A percentile compares a stretch with the other conserved stretches of the same genome.
phyloP scores from a whole-genome alignment of 441 rosid genomes.

The Francoa sonchifolia region DNA sequence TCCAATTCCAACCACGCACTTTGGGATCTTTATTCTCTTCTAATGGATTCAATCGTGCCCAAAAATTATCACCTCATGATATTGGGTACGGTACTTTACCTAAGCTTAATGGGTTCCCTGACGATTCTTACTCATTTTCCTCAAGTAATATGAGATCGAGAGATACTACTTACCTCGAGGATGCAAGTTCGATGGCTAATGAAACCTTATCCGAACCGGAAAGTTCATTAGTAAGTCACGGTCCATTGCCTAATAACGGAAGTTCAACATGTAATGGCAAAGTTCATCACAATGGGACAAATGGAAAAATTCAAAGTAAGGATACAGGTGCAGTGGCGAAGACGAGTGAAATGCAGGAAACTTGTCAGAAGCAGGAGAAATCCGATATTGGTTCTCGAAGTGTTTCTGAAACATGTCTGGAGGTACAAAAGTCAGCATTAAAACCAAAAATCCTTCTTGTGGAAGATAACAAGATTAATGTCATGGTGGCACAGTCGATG shows the following conservation, averaged over 20 bases:
- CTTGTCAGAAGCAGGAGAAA: constrained; percentile 27
- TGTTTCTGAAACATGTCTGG: constrained; percentile 16
- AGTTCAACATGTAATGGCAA: constrained; percentile 19
- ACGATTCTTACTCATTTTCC: constrained; percentile 25
- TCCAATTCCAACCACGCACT: constrained; percentile 60
- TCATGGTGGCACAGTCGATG: constrained; percentile 71
- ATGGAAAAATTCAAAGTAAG: constrained; percentile 14
- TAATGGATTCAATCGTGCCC: constrained; percentile 36
- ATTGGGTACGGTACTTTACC: constrained; percentile 22
- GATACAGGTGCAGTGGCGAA: constrained; percentile 17
- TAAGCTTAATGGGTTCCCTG: constrained; percentile 26
- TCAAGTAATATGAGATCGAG: constrained; percentile 22
- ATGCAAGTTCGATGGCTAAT: constrained; percentile 41
- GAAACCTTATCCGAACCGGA: constrained; percentile 35
- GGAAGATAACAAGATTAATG: constrained; percentile 85
- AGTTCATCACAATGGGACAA: constrained; percentile 15
- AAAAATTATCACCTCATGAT: constrained; percentile 29
- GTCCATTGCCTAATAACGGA: constrained; percentile 18
- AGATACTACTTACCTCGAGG: constrained; percentile 32
- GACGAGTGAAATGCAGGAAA: constrained; percentile 19
- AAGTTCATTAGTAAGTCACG: constrained; percentile 28
- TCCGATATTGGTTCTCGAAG: constrained; percentile 13
- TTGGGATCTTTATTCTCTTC: constrained; percentile 63
- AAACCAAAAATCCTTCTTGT: constrained; percentile 85
- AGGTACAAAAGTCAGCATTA: constrained; percentile 16